Percentiles rank a stretch among this genome's conserved stretches.
These are phyloP conservation scores for Trametes polyzona DNA, from an alignment of 1,284 basidiomycete genomes.

Conservation along the genomic window DNA sequence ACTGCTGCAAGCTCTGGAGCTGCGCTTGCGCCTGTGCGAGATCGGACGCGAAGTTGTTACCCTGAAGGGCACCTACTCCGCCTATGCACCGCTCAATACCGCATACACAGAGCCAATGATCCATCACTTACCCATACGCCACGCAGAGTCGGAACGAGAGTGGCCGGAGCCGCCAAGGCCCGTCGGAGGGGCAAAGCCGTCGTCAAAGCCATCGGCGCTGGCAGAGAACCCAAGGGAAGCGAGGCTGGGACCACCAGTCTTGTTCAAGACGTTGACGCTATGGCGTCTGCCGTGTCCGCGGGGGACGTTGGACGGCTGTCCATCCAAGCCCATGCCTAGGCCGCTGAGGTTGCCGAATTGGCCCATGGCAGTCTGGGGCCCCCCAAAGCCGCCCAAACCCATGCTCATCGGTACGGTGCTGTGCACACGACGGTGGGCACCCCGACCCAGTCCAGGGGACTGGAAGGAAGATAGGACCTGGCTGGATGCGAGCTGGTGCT, in stretches of 20 bases:
- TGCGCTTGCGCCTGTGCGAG: constrained; percentile 96
- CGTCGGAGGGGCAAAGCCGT: constrained; percentile 66
- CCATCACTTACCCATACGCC: constrained; percentile 79
- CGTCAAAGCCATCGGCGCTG: constrained; percentile 72
- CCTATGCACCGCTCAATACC: constrained; percentile 45
- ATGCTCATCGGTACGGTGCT: constrained; percentile 77
- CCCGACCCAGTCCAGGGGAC: constrained; percentile 67
- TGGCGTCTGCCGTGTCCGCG: constrained; percentile 91
- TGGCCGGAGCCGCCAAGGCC: constrained; percentile 73
- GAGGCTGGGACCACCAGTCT: constrained; percentile 48
- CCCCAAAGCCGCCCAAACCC: constrained; percentile 46
- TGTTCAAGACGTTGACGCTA: constrained; percentile 92
- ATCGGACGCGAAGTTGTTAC: constrained; percentile 72
- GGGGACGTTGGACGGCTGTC: constrained; percentile 65
- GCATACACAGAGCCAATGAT: constrained; percentile 10
- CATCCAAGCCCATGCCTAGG: constrained; percentile 66
- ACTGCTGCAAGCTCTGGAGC: constrained; percentile 94
- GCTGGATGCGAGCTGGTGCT: constrained; percentile 82
- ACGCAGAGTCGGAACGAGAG: constrained; percentile 79
- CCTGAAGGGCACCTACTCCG: constrained; percentile 71
- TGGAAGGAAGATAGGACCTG: constrained; percentile 69
- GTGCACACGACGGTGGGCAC: constrained; percentile 85
- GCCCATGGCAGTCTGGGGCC: constrained; percentile 63
- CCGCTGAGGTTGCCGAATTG: constrained; percentile 65
- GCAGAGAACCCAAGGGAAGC: constrained; percentile 63